Base-by-base conservation (phyloP, 1,139 yeast genomes). In the Blastobotrys arbuscula region DNA sequence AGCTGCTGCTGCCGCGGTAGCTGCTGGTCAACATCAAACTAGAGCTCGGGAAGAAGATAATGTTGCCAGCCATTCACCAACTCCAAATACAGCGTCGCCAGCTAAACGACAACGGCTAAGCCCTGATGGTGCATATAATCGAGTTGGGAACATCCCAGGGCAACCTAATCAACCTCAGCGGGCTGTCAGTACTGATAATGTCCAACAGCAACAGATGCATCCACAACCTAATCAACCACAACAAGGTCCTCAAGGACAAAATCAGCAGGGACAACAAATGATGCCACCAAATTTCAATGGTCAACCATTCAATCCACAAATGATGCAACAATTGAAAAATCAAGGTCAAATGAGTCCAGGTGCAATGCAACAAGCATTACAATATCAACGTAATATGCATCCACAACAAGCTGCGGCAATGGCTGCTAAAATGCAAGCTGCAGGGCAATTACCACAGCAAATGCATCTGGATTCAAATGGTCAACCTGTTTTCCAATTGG, bases 41-140 rank as follows among this genome's bases (percentile, higher is more conserved):
- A 21, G 40, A 37, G 40, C 24, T 20, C 50, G 52, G 53, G 51
- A 48, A 51, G 58, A 53, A 26, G 59, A 50, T 13, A 55, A 45
- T n/a, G 53, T 51, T 19, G 55, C 50, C 13, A 52, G 60, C 15
- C 62, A 59, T 41, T 57, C 64, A 2, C 64, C 65, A 21, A 57
- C 62, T 15, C 62, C 62, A 20, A 62, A 59, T 38, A 53, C 51
- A 7, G 31, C 53, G 33, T 66, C 70, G 10, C 70, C 71, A 1
- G 58, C 68, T 13, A 67, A 67, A 48, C 61, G 71, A 6, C 70
- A 63, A 49, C 59, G 70, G 9, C 53, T 67, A 15, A 65, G 70
- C 13, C 71, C 71, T 1, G 71, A 67, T 33, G 67, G 68, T 9
- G 53, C 62, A 8, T 63, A 60, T 48, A 44, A 44, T 26, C 55